Conservation (phyloP, 331 rosid species). For the Saraca asoca region DNA sequence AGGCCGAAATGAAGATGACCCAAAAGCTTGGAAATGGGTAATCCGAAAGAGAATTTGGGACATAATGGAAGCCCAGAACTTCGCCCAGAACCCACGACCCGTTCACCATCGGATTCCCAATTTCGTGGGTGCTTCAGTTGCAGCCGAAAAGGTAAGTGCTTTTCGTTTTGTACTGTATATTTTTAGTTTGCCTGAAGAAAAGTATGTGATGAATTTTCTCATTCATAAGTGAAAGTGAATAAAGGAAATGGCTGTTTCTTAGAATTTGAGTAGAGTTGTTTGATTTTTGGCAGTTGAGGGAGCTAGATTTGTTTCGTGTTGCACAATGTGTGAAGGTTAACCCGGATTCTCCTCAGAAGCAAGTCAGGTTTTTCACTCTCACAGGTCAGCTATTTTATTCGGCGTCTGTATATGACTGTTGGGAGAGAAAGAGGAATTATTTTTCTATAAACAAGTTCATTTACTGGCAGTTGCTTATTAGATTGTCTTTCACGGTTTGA, state of each 20-base stretch:
- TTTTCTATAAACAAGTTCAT: conserved; percentile 6
- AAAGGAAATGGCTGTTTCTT: conserved; percentile 8
- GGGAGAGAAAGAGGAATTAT: conserved; percentile 3
- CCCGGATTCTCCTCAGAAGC: conserved; percentile 98
- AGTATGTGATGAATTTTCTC: background rate
- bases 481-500: conserved; percentile 19
- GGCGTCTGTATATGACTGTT: conserved; percentile 24
- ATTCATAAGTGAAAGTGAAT: background rate
- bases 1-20: conserved; percentile 42
- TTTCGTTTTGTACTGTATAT: background rate
- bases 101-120: conserved; percentile 95
- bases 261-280: conserved; percentile 23
- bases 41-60: conserved; percentile 90
- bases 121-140: conserved; percentile 73
- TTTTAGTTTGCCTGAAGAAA: background rate
- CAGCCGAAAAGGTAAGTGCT: conserved; percentile 62
- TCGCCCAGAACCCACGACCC: conserved; percentile 76
- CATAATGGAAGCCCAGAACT: conserved; percentile 61
- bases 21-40: conserved; percentile 95
- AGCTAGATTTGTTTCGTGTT: conserved; percentile 55
- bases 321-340: conserved; percentile 90
- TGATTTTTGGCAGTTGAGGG: conserved; percentile 58
- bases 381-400: conserved; percentile 59
- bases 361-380: conserved; percentile 92
- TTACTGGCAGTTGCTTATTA: conserved; percentile 24